These are phyloP conservation scores for Dactylorhiza incarnata DNA, from an alignment of 106 monocot genomes.

Conservation along the genomic window DNA sequence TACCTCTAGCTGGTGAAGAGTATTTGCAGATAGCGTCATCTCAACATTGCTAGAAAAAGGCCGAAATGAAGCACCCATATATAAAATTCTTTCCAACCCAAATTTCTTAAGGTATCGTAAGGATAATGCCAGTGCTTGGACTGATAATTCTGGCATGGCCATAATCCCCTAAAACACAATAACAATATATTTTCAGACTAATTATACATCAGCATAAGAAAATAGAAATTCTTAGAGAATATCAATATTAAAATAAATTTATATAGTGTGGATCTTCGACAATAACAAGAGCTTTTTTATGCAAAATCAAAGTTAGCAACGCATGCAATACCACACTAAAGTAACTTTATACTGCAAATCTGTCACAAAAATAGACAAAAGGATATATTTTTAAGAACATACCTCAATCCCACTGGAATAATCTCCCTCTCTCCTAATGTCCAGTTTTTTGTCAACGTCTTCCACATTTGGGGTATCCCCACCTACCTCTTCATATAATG, in stretches of 20 bases:
- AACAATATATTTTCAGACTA: not conserved
- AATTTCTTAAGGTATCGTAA: constrained; percentile 84
- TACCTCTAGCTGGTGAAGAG: constrained; percentile 94
- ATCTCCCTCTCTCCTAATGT: constrained; percentile 18
- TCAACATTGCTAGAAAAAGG: constrained; percentile 57
- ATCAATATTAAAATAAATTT: too few species aligned
- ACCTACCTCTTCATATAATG: constrained; percentile 53
- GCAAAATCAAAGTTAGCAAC: not conserved
- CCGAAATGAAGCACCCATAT: constrained; percentile 70
- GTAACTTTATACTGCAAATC: not conserved
- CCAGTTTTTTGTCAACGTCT: constrained; percentile 10
- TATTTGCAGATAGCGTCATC: constrained; percentile 73
- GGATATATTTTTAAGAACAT: not conserved
- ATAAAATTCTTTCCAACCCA: constrained; percentile 80
- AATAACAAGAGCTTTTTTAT: not conserved
- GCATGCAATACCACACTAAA: not conserved
- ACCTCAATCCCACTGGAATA: constrained; percentile 61
- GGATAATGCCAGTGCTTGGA: constrained; percentile 74
- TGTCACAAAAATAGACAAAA: not conserved
- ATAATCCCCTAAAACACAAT: constrained; percentile 54
- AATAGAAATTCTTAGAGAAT: not conserved
- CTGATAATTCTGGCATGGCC: constrained; percentile 72
- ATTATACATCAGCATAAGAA: not conserved
- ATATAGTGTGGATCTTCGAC: too few species aligned
- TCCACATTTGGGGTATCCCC: constrained; percentile 15